A percentile compares a stretch with the other conserved stretches of the same genome.
Evolutionary conservation across 345 rosid species (phyloP).

Genomic region (Boechera divaricarpa): DNA sequence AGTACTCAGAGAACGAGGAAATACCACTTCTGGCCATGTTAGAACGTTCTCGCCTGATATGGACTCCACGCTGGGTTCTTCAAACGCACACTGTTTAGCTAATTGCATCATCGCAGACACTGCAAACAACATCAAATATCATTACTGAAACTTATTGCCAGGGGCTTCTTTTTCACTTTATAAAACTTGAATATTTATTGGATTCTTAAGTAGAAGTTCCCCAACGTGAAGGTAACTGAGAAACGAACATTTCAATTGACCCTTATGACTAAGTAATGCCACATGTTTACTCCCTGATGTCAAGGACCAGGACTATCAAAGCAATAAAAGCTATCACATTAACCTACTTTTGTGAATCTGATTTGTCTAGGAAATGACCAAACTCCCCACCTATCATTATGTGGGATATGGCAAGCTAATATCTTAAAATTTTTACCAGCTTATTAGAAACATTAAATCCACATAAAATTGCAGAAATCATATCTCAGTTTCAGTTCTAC

Average conservation of each 20-base stretch:
- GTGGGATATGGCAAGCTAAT: constrained; percentile 20
- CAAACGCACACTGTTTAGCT: constrained; percentile 95
- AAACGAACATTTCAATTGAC: constrained; percentile 20
- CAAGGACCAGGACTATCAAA: constrained; percentile 6
- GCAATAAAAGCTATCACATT: neutral
- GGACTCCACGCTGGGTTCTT: constrained; percentile 95
- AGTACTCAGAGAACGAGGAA: constrained; percentile 38
- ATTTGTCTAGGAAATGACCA: constrained; percentile 19
- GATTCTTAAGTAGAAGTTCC: constrained; percentile 14
- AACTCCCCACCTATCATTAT: constrained; percentile 19
- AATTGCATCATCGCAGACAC: constrained; percentile 98
- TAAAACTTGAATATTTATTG: constrained; percentile 1
- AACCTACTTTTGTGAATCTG: neutral
- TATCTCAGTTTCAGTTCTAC: constrained; percentile 1
- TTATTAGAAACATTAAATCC: constrained; percentile 21
- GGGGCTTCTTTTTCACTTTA: constrained; percentile 3
- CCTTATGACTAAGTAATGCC: constrained; percentile 22
- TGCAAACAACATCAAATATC: constrained; percentile 50
- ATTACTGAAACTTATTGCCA: constrained; percentile 12
- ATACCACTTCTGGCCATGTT: constrained; percentile 96
- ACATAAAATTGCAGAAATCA: neutral
- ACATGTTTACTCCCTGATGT: constrained; percentile 15
- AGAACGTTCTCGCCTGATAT: constrained; percentile 84
- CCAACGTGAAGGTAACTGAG: constrained; percentile 19
- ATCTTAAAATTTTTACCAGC: constrained; percentile 11